Evolutionary conservation across 2,329 filamentous ascomycete genomes (phyloP), one percentile per base, ranked within the genome.

Genomic region (Saccharata proteae): DNA sequence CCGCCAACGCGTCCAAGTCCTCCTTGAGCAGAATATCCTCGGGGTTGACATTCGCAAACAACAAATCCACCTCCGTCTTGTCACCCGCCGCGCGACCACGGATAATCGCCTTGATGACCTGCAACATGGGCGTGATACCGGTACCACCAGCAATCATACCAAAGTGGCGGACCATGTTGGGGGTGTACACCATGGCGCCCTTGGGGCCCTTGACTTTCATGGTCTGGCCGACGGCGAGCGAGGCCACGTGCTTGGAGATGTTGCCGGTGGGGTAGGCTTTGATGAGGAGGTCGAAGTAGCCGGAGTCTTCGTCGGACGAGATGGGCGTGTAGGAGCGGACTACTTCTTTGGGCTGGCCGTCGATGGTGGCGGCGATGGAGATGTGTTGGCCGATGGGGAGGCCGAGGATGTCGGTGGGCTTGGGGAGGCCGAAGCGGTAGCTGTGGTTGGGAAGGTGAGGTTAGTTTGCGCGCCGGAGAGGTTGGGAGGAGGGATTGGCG

Each of bases 321-420:
- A 57, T 54, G 19, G 55, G 55, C 1, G 55, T 59, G 44, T 59
- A 59, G 15, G 55, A 59, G 39, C 55, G 55, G 14, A 58, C 49
- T 36, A 58, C 49, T 42, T 54, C 45, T 30, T 56, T 55, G 31
- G 56, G 55, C 38, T 59, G 58, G 40, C 59, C 59, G 25, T 51
- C 52, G 26, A 63, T 54, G 17, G 48, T 57, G 16, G 52, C 88
- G 44, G 80, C 83, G 53, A 98, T 84, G 40, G 88, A 94, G 62
- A 98, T 94, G 68, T 98, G 90, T 66, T 98, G 90, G 53, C 90
- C 90, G 64, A 96, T 96, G 44, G 90, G 88, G 25, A 96, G 80
- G 51, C 90, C 90, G 49, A 96, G 82, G 56, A 94, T 84, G 44
- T 81, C 74, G 47, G 67, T 78, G 23, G 77, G 64, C 30, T 69